Base-by-base conservation (phyloP, 768 basidiomycete species). In the Leccinum barrowsii region DNA sequence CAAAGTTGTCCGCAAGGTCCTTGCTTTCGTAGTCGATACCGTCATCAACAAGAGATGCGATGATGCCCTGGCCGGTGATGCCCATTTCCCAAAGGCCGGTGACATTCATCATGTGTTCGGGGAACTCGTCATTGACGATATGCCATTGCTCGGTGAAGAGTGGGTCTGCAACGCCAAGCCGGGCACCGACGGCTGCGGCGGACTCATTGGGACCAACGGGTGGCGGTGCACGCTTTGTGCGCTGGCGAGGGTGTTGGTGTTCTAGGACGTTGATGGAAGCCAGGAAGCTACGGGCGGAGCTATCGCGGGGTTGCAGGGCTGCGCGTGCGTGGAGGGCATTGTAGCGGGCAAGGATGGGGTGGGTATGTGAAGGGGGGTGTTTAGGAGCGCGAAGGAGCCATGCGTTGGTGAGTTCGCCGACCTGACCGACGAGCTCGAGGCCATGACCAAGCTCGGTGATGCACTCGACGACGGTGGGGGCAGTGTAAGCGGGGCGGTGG, bases 121-220 rank as follows among this genome's bases (percentile, higher is more conserved):
- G 89, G 63, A 79, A 85, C 34, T 91, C 82, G 59, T 90, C 85
- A 74, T 99, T 98, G 59, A 97, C 82, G 22, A 98, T 78, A 76
- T 98, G 96, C 97, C 97, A 98, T 77, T 98, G 96, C 58, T 82
- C 73, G 15, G 79, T 69, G 70, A 97, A 94, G 59, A 88, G 77
- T 0, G 96, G 96, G 69, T 98, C 96, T 24, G 76, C 65, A 59
- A 99, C 86, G 19, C 78, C 82, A 40, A 96, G 79, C 11, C 80
- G 78, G 37, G 80, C 71, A 8, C 85, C 87, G 37, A 87, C 76
- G 7, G 72, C 78, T 46, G 77, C 70, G 15, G 85, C 64, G 1
- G 62, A 73, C 5, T 72, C 62, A 1, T 74, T 63, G 0, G 78
- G 79, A 15, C 62, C 68, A 44, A 81, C 64, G 13, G 84, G 79